Evolutionary conservation across 2,329 filamentous ascomycete species (phyloP), one percentile per base, ranked within the genome.

Genomic region (Cladophialophora exuberans): DNA sequence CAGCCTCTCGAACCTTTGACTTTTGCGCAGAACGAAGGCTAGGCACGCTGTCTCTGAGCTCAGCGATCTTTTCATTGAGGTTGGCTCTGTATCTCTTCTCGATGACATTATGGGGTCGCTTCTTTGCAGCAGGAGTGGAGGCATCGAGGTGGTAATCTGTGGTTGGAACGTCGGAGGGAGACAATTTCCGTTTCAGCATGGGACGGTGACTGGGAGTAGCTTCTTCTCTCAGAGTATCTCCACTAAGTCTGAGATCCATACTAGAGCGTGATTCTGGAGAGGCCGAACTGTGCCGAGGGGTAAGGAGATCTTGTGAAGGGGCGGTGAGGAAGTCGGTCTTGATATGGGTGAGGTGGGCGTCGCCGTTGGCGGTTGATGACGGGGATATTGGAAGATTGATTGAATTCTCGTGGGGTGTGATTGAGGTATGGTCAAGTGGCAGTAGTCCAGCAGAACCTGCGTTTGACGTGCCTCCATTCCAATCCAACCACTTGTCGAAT

Each of bases 31-130:
- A 89, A 44, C 92, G 85, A 54, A 97, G 77, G 70, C 89, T 95
- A 1, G 93, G 93, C 11, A 97, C 91, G 67, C 90, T 96, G 70
- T 97, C 91, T 64, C 92, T 83, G 59, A 97, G 77, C 55, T 92
- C 91, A 41, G 91, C 88, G 65, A 97, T 97, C 76, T 97, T 97
- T 69, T 97, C 93, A 68, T 97, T 97, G 54, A 97, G 80, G 67
- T 97, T 97, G 50, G 90, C 96, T 65, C 93, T 86, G 72, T 97
- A 97, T 62, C 93, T 81, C 79, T 97, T 97, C 75, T 97, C 93
- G 60, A 97, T 97, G 81, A 97, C 94, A 72, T 97, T 97, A 74
- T 97, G 93, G 2, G 93, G 91, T 26, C 92, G 95, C 80, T 97
- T 97, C 79, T 96, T 97, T 55, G 77, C 77, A 22, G 75, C 81